These are phyloP conservation scores for Gymnopilus junonius DNA, from an alignment of 768 basidiomycete genomes.

Conservation along the genomic window DNA sequence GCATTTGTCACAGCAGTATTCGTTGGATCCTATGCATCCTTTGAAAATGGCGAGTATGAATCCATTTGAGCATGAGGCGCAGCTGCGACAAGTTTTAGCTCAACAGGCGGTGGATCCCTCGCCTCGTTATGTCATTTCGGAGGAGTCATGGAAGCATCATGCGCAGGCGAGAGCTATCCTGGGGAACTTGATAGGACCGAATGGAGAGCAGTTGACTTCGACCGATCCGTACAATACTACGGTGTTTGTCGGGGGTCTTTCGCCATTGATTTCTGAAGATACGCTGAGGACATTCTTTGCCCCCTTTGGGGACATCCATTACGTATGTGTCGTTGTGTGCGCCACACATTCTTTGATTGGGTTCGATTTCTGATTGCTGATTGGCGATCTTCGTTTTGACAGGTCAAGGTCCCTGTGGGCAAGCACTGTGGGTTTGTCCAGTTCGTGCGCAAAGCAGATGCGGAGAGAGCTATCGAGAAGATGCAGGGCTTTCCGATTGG, in stretches of 20 bases:
- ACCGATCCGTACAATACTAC: constrained; percentile 97
- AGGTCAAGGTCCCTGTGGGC: constrained; percentile 97
- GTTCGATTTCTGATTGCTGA: background rate
- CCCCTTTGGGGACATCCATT: constrained; percentile 93
- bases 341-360: background rate
- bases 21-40: constrained; percentile 35
- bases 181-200: constrained; percentile 83
- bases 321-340: constrained; percentile 54
- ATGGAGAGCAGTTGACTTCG: constrained; percentile 84
- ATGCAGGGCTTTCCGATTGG: constrained; percentile 98
- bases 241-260: constrained; percentile 91
- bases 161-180: constrained; percentile 83
- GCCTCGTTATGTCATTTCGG: constrained; percentile 62
- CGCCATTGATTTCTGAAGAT: constrained; percentile 88
- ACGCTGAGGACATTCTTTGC: constrained; percentile 89
- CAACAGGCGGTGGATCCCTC: constrained; percentile 40
- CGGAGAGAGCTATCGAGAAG: constrained; percentile 91
- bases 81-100: constrained; percentile 33
- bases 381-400: constrained; percentile 18
- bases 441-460: constrained; percentile 90
- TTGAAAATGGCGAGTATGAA: constrained; percentile 36
- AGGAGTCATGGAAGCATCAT: constrained; percentile 86
- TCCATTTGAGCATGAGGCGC: constrained; percentile 46
- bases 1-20: constrained; percentile 55
- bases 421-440: constrained; percentile 98